These are phyloP conservation scores for Miamiensis avidus DNA, from an alignment of 169 alveolate species.

Conservation along the genomic window DNA sequence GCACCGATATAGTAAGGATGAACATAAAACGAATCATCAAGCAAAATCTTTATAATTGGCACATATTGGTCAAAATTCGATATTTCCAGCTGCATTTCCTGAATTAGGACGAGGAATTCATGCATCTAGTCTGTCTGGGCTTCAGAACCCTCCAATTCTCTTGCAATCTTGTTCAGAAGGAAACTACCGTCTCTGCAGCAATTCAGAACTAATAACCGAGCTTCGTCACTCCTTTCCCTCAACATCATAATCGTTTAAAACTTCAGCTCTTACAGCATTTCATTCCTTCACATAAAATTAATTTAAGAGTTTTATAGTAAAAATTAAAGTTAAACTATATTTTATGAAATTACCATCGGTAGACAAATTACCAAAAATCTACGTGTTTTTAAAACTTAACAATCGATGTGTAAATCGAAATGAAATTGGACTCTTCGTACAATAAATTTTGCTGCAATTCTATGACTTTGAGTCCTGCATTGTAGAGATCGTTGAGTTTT, in stretches of 20 bases:
- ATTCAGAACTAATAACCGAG: not conserved
- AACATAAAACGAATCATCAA: not conserved
- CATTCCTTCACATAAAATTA: not conserved
- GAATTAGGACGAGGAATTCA: too few relatives aligned
- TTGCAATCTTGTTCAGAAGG: not conserved
- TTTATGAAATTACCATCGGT: not conserved
- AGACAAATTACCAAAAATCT: not conserved
- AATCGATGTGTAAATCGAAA: not conserved
- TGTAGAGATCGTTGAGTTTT: too few relatives aligned
- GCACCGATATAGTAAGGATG: not conserved
- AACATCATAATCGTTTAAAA: not conserved
- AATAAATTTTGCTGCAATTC: too few relatives aligned
- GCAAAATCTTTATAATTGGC: not conserved
- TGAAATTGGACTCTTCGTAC: not conserved
- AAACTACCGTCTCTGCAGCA: not conserved
- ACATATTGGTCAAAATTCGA: not conserved
- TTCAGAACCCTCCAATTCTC: not conserved
- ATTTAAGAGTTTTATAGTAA: too few relatives aligned
- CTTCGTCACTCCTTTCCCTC: not conserved
- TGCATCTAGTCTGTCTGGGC: not conserved
- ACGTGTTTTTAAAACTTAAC: not conserved
- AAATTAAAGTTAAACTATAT: too few relatives aligned
- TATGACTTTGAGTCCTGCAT: not conserved
- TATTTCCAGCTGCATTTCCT: not conserved
- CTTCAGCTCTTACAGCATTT: not conserved